Evolutionary conservation across 2,329 filamentous ascomycete genomes (phyloP).

Genomic region (Aureobasidium subglaciale): DNA sequence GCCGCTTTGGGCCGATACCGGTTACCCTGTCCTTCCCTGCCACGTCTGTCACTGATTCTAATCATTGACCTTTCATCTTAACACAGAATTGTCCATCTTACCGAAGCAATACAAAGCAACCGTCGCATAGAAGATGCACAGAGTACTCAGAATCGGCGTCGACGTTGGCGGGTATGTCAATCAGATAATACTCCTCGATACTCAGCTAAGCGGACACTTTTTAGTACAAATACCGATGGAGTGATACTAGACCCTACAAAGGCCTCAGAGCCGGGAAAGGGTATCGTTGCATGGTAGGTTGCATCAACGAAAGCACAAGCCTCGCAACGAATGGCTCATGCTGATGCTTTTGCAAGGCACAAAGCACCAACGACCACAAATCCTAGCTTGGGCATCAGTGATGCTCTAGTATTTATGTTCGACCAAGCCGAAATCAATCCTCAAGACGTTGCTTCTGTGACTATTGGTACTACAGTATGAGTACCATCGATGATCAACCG

Average conservation of each 20-base stretch:
- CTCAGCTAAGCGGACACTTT: not conserved
- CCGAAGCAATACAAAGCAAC: too few species aligned
- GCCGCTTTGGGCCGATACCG: not conserved
- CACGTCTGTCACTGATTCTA: too few species aligned
- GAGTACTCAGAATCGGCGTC: conserved; percentile 3
- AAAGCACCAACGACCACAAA: conserved; percentile 12
- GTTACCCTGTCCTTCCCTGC: not conserved
- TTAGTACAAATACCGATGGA: conserved; percentile 10
- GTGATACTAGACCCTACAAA: conserved; percentile 2
- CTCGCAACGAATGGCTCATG: too few species aligned
- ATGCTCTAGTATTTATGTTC: conserved; percentile 6
- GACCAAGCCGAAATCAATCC: not conserved
- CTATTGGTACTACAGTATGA: conserved; percentile 8
- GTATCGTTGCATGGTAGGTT: conserved; percentile 3
- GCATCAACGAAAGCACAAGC: not conserved
- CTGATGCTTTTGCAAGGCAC: not conserved
- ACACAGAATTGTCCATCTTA: too few species aligned
- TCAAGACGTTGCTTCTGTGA: conserved; percentile 2
- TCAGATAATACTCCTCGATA: not conserved
- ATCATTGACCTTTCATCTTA: too few species aligned
- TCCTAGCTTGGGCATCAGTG: conserved; percentile 4
- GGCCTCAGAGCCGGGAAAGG: not conserved
- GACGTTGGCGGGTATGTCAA: conserved; percentile 5
- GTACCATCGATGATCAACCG: too few species aligned
- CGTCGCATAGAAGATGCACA: not conserved